phyloP scores from a whole-genome alignment of 139 green algal species.

The Axilococcus clingmanii region DNA sequence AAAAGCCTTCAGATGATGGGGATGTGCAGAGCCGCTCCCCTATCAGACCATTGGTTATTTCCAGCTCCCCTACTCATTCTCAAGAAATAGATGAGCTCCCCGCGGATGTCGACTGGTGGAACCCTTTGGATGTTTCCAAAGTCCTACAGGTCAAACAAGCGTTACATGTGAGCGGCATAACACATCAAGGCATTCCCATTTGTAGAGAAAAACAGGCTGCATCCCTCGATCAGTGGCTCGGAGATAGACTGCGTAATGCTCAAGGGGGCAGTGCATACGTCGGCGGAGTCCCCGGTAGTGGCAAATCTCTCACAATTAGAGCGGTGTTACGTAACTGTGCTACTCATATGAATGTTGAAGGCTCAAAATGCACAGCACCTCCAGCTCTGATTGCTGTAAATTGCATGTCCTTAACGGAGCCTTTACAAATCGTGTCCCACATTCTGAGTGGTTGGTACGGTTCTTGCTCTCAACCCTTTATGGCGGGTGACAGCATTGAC shows the following conservation, averaged over 20 bases:
- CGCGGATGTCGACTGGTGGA: conserved; percentile 7
- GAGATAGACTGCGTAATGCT: not conserved
- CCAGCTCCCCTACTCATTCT: too few species aligned
- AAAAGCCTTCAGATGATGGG: too few species aligned
- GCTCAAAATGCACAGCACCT: not conserved
- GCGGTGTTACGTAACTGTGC: conserved; percentile 18
- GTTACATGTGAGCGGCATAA: conserved; percentile 15
- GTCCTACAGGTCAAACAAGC: conserved; percentile 10
- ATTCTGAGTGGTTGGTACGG: conserved; percentile 9
- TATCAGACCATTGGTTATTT: too few species aligned
- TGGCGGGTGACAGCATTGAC: too few species aligned
- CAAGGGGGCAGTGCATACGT: conserved; percentile 33
- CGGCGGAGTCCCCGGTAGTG: conserved; percentile 38
- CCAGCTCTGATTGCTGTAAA: conserved; percentile 44
- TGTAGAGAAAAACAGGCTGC: conserved; percentile 28
- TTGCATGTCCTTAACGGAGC: conserved; percentile 38
- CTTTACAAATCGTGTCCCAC: conserved; percentile 13
- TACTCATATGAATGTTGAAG: not conserved
- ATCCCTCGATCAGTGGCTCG: conserved; percentile 13
- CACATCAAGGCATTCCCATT: conserved; percentile 1
- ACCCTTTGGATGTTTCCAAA: conserved; percentile 3
- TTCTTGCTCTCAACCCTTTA: not conserved
- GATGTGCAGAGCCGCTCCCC: too few species aligned
- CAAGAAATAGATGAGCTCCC: too few species aligned
- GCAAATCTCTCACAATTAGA: conserved; percentile 37